Evolutionary conservation across 345 rosid genomes (phyloP), one percentile per base, ranked within the genome.

Genomic region (Excoecaria cochinchinensis): DNA sequence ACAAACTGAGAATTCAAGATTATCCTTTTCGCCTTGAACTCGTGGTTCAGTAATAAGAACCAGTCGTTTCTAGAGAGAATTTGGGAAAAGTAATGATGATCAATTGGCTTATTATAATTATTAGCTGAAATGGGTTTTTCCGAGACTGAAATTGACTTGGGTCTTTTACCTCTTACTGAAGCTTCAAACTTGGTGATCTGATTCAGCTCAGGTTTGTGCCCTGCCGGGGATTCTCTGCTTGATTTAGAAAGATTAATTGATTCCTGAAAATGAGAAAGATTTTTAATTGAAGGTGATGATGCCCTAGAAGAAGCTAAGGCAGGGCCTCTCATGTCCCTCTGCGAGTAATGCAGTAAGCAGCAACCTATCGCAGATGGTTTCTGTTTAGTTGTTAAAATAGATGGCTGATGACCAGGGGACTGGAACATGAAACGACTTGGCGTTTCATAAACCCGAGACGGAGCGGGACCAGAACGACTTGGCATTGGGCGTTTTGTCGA

Each of bases 51-150:
- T 65, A 92, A 62, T 64, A 87, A 81, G 86, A 81, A 88, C 95
- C 95, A 94, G 74, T 90, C 98, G 75, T 86, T 84, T 63, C 90
- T 86, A 17, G 81, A 81, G 1, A 92, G 88, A 84, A 88, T 74
- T 78, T 77, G 88, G 44, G 93, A 86, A 72, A 91, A 77, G 81
- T 88, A 84, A 63, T 14, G 70, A 75, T 80, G 93, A 82, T 90
- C 87, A 47, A 84, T 19, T 5, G 73, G 80, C 11, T 77, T 80
- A 46, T 39, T 53, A 24, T 58, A 51, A 55, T 61, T 71, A 74
- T 61, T 56, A 44, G 78, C 58, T 53, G 80, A 74, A 72, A 56
- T n/a, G 36, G 38, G 74, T 71, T 70, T 3, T 24, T 50, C 61
- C 12, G 81, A 68, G 51, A 31, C n/a, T 21, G 71, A 38, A 44